phyloP scores from a whole-genome alignment of 306 rosid species.

The Sindora glabra region DNA sequence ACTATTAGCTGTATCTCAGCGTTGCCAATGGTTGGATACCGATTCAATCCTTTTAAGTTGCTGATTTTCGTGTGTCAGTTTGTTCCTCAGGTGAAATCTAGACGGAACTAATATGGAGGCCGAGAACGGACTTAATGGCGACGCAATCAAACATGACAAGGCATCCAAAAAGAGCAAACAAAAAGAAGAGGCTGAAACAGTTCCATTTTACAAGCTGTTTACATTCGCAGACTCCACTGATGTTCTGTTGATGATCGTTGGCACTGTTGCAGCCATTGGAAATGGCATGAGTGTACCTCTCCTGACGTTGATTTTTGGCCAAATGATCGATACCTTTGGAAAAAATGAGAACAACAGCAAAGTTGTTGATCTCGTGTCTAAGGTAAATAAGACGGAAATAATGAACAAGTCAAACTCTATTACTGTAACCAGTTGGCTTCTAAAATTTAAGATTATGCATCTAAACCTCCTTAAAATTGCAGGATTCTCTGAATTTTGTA shows the following conservation, averaged over 20 bases:
- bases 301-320: slow-evolving; percentile 65
- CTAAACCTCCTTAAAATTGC: too few relatives aligned
- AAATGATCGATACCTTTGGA: slow-evolving; percentile 57
- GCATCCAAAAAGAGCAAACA: slow-evolving; percentile 18
- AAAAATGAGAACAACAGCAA: slow-evolving; percentile 29
- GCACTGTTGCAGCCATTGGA: slow-evolving; percentile 67
- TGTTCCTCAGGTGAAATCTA: slow-evolving; percentile 12
- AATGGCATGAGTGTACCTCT: slow-evolving; percentile 62
- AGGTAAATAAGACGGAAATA: slow-evolving; percentile 37
- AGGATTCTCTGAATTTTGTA: slow-evolving; percentile 56
- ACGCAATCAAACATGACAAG: slow-evolving; percentile 3
- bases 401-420: too few relatives aligned
- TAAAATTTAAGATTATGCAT: too few relatives aligned
- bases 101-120: slow-evolving; percentile 28
- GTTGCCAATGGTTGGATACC: too few relatives aligned
- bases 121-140: slow-evolving; percentile 24
- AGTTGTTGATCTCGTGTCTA: slow-evolving; percentile 42
- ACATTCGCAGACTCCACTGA: slow-evolving; percentile 71
- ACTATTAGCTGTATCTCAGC: too few relatives aligned
- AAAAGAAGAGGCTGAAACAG: slow-evolving; percentile 34
- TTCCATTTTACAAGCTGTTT: slow-evolving; percentile 63
- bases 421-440: too few relatives aligned
- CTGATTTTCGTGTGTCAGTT: too few relatives aligned
- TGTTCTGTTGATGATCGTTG: slow-evolving; percentile 43
- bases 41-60: too few relatives aligned